phyloP scores from a whole-genome alignment of 345 rosid genomes.

The Cochlearia excelsa region DNA sequence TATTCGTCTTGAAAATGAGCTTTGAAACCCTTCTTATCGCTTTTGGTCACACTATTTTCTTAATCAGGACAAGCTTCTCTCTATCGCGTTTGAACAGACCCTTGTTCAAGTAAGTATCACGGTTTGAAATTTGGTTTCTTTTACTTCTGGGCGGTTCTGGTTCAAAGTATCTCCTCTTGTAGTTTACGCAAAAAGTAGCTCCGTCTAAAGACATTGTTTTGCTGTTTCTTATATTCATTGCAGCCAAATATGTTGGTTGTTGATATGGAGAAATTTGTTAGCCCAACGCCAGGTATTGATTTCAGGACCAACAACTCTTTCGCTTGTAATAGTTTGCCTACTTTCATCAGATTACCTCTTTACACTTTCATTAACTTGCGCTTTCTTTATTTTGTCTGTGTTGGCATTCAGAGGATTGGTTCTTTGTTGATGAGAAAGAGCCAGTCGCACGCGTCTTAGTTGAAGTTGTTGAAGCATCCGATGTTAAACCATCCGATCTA shows the following conservation, averaged over 20 bases:
- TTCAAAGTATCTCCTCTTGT: conserved; percentile 7
- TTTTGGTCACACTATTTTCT: conserved; percentile 1
- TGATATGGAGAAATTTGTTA: conserved; percentile 76
- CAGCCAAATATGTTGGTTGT: conserved; percentile 99
- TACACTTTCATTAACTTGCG: too few species aligned
- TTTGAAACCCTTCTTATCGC: background rate
- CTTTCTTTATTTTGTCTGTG: conserved; percentile 18
- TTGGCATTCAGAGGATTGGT: conserved; percentile 63
- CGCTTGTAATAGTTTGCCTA: background rate
- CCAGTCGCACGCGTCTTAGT: conserved; percentile 66
- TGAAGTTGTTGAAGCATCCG: conserved; percentile 83
- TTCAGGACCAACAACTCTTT: conserved; percentile 1
- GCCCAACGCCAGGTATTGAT: conserved; percentile 51
- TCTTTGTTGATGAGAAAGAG: conserved; percentile 78
- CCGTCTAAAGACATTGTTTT: background rate
- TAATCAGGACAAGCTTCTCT: conserved; percentile 87
- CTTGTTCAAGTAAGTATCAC: conserved; percentile 57
- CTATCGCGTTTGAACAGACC: conserved; percentile 87
- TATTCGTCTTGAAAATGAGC: conserved; percentile 38
- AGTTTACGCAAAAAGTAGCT: background rate
- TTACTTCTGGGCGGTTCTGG: conserved; percentile 2
- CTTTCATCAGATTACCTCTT: conserved; percentile 2
- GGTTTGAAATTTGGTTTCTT: background rate
- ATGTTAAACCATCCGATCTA: conserved; percentile 76
- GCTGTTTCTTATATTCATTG: conserved; percentile 15